These are phyloP conservation scores for Pythium aquatile DNA, from an alignment of 352 stramenopile species.

Conservation along the genomic window DNA sequence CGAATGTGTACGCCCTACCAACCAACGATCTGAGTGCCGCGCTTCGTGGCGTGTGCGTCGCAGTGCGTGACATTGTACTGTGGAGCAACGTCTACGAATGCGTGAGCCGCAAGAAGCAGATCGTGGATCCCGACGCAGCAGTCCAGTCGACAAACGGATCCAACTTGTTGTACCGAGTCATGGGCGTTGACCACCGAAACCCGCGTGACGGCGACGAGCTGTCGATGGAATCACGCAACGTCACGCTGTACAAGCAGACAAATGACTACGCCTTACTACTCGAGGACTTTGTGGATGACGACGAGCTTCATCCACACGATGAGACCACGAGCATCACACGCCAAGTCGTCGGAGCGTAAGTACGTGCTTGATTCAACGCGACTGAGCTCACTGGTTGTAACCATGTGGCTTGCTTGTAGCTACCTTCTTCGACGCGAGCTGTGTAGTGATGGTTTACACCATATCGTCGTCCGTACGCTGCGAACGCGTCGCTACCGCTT, in stretches of 20 bases:
- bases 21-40: constrained; percentile 24
- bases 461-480: constrained; percentile 2
- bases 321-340: constrained; percentile 25
- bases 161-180: constrained; percentile 7
- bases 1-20: constrained; percentile 34
- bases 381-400: not conserved
- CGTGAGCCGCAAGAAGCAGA: constrained; percentile 18
- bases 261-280: constrained; percentile 23
- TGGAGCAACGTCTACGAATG: constrained; percentile 27
- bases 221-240: constrained; percentile 25
- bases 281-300: constrained; percentile 31
- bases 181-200: not conserved
- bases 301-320: constrained; percentile 27
- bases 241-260: constrained; percentile 25
- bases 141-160: not conserved
- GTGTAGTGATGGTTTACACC: constrained; percentile 4
- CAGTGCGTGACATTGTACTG: constrained; percentile 26
- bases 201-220: not conserved
- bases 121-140: constrained; percentile 8
- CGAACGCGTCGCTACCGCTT: constrained; percentile 11
- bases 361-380: not conserved
- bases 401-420: not conserved
- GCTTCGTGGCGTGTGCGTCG: constrained; percentile 24
- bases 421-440: constrained; percentile 14
- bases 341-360: constrained; percentile 9